Evolutionary conservation across 139 green algal genomes (phyloP).

Genomic region (Picochlorum costavermella): DNA sequence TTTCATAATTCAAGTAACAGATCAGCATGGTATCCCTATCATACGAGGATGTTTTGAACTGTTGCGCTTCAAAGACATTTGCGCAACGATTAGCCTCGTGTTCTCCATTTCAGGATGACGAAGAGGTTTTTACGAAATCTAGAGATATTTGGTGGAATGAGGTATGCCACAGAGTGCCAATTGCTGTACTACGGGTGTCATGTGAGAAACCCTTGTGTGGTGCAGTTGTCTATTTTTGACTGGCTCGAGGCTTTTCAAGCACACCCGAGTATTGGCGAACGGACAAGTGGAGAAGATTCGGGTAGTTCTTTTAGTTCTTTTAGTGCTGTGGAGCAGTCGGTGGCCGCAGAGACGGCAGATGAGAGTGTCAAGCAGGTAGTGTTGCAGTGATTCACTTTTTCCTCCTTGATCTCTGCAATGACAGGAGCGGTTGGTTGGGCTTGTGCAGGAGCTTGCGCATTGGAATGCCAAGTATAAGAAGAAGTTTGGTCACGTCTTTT

Average conservation of each 20-base stretch:
- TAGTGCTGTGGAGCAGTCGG: conserved; percentile 55
- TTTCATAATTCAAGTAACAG: background rate
- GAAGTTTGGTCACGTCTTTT: conserved; percentile 88
- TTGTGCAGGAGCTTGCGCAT: conserved; percentile 41
- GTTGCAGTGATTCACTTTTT: conserved; percentile 11
- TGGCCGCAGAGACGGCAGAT: conserved; percentile 3
- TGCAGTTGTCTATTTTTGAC: conserved; percentile 35
- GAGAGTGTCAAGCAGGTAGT: background rate
- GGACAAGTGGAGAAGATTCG: conserved; percentile 24
- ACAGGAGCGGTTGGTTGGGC: too few species aligned
- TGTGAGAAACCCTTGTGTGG: background rate
- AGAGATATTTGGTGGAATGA: conserved; percentile 59
- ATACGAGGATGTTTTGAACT: conserved; percentile 1
- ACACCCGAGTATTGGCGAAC: conserved; percentile 82
- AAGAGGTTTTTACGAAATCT: conserved; percentile 30
- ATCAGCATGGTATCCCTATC: background rate
- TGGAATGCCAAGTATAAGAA: conserved; percentile 72
- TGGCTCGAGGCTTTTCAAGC: conserved; percentile 85
- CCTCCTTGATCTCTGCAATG: too few species aligned
- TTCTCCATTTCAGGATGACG: conserved; percentile 28
- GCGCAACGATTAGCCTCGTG: conserved; percentile 30
- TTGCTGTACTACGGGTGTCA: background rate
- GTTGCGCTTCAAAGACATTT: conserved; percentile 38
- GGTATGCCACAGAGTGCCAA: conserved; percentile 8
- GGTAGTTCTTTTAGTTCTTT: conserved; percentile 28